phyloP scores from a whole-genome alignment of 441 rosid species.

The Erysimum cheiri region DNA sequence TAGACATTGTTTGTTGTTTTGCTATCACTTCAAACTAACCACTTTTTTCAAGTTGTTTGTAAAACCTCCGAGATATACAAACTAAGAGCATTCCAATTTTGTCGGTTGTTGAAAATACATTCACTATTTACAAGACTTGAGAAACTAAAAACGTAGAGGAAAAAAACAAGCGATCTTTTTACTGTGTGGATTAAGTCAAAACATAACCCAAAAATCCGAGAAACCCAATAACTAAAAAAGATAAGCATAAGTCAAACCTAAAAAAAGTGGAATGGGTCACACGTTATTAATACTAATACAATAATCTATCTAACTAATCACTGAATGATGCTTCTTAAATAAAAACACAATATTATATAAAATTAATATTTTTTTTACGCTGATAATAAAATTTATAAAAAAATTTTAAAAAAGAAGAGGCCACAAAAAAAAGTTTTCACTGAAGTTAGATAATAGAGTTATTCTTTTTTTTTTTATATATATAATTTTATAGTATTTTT shows the following conservation, averaged over 20 bases:
- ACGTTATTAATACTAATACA: conserved; percentile 14
- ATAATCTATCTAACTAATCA: neutral
- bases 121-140: neutral
- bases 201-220: conserved; percentile 22
- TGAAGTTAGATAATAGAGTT: no score
- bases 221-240: conserved; percentile 18
- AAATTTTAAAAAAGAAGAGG: neutral
- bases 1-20: neutral
- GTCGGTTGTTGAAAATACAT: neutral
- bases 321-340: neutral
- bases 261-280: conserved; percentile 27
- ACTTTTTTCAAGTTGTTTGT: no score
- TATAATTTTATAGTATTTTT: no score
- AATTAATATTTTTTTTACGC: no score
- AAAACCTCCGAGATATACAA: no score
- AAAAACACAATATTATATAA: neutral
- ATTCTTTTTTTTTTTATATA: no score
- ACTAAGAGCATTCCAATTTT: neutral
- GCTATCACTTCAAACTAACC: neutral
- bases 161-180: neutral
- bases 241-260: conserved; percentile 34
- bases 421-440: neutral
- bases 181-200: conserved; percentile 34
- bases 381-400: neutral
- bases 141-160: neutral